These are phyloP conservation scores for Anisodus tanguticus DNA, from an alignment of 257 asterid genomes.

Conservation along the genomic window DNA sequence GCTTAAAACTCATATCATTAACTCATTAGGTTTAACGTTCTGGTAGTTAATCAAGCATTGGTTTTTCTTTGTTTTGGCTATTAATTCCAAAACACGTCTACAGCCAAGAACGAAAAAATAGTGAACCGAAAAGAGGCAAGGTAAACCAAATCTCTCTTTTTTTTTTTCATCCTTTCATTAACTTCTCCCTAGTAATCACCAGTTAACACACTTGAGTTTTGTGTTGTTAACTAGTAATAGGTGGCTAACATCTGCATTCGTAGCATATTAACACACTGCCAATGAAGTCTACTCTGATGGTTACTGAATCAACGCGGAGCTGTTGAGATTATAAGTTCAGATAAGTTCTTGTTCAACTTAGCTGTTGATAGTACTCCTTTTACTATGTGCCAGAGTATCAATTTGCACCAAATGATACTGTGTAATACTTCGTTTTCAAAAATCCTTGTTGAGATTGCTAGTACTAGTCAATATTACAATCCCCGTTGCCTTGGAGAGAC, in stretches of 20 bases:
- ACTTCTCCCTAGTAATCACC: background rate
- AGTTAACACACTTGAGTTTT: background rate
- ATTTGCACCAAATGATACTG: too few relatives aligned
- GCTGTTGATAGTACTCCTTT: background rate
- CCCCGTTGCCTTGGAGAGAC: too few relatives aligned
- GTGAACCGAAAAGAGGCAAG: conserved; percentile 3
- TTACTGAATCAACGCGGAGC: background rate
- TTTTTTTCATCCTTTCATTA: too few relatives aligned
- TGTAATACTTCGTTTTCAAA: too few relatives aligned
- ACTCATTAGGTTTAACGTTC: background rate
- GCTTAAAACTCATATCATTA: background rate
- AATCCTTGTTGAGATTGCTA: too few relatives aligned
- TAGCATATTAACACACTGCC: too few relatives aligned
- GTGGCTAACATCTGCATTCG: too few relatives aligned
- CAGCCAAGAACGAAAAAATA: background rate
- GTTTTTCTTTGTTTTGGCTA: background rate
- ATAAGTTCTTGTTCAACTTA: background rate
- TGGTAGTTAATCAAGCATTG: background rate
- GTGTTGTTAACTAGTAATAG: too few relatives aligned
- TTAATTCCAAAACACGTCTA: background rate
- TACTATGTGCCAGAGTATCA: background rate
- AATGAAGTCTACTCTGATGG: too few relatives aligned
- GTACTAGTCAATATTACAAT: too few relatives aligned
- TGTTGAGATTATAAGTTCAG: background rate
- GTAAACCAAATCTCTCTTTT: background rate